Base-by-base conservation (phyloP, 2,329 filamentous ascomycete genomes). In the Colletotrichum coccodes region DNA sequence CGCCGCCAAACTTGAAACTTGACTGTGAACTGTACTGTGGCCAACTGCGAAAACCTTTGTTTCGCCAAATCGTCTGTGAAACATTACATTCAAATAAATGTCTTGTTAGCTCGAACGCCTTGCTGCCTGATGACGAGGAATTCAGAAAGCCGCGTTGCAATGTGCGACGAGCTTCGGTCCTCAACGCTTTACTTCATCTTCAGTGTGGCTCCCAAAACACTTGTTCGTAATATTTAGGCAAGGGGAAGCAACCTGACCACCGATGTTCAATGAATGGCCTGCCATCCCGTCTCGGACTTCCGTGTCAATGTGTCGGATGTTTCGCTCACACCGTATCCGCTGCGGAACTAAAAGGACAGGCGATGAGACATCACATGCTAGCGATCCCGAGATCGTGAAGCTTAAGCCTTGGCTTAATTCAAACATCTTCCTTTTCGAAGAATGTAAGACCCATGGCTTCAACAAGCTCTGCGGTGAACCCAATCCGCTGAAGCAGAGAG, bases 241-340 rank as follows among this genome's bases (percentile, higher is more conserved):
- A 14, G 16, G 23, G 23, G 38, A 16, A 44, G 38, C n/a, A 52
- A 56, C 64, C 60, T 54, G 40, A 28, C 38, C 60, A 68, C 38
- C 53, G 42, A n/a, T 28, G 23, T 56, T 34, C 59, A 34, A 57
- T 49, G 18, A 36, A 8, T 11, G 4, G 1, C 44, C 42, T 56
- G 38, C 46, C 60, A 47, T 59, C 46, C 46, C 60, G 49, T 53
- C 36, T 23, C 38, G 30, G 6, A 30, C 32, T 42, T 36, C 21
- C n/a, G 28, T 50, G 47, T 50, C 47, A 50, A 53, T n/a, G 47
- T 36, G 14, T 42, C 34, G 30, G n/a, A 30, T 52, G 59, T 63
- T 58, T 67, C 59, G 52, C 18, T 58, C 42, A 26, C 38, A 64
- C 53, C 21, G 65, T 64, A 60, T 64, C 64, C 40, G 11, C 38